Conservation (phyloP, 495 filamentous ascomycete genomes). For the Melanomma pulvis-pyrius region DNA sequence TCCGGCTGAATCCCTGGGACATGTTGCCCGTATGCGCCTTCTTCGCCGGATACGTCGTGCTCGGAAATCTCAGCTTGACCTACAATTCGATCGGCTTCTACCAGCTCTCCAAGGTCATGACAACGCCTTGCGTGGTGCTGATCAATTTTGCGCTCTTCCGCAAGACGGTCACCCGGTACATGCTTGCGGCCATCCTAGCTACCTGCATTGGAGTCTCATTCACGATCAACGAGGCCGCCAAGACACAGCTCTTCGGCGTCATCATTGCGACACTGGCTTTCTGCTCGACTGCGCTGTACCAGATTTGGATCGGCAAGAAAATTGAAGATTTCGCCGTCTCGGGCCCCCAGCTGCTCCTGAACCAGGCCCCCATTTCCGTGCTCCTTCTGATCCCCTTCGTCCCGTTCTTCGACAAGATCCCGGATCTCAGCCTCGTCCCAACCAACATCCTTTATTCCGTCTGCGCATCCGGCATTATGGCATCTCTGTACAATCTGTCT, state of each 20-base stretch:
- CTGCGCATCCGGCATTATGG: slow-evolving; percentile 43
- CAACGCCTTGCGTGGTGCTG: slow-evolving; percentile 46
- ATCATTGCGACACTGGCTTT: slow-evolving; percentile 45
- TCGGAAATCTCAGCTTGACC: slow-evolving; percentile 47
- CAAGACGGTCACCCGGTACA: slow-evolving; percentile 44
- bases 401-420: slow-evolving; percentile 45
- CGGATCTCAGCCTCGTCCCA: slow-evolving; percentile 40
- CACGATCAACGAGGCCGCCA: slow-evolving; percentile 40
- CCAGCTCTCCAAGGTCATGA: slow-evolving; percentile 49
- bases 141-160: slow-evolving; percentile 45
- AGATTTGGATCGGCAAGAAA: slow-evolving; percentile 50
- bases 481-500: slow-evolving; percentile 40
- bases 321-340: slow-evolving; percentile 47
- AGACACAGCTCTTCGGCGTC: slow-evolving; percentile 41
- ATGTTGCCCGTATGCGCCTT: slow-evolving; percentile 48
- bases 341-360: slow-evolving; percentile 45
- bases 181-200: slow-evolving; percentile 34
- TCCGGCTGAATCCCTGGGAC: slow-evolving; percentile 44
- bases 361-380: slow-evolving; percentile 48
- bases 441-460: slow-evolving; percentile 40
- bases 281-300: slow-evolving; percentile 46
- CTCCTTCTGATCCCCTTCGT: slow-evolving; percentile 44
- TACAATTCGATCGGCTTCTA: slow-evolving; percentile 50
- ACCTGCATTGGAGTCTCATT: slow-evolving; percentile 37
- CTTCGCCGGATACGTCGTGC: slow-evolving; percentile 47